Conservation (phyloP, 2,329 filamentous ascomycete genomes). For the Claviceps monticola region DNA sequence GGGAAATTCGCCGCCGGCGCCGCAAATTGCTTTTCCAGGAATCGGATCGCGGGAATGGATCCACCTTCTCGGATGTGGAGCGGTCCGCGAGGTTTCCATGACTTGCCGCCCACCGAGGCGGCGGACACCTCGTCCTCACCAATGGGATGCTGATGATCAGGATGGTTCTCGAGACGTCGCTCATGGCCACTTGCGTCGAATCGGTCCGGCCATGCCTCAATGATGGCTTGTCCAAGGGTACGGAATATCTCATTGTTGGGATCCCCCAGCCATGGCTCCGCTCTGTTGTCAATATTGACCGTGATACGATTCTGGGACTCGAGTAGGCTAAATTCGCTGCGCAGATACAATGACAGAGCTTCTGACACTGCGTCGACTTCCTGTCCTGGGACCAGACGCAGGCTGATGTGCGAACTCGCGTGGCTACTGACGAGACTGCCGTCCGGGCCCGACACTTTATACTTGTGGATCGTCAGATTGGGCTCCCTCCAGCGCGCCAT, state of each 20-base stretch:
- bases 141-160: too few relatives aligned
- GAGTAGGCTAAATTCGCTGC: constrained; percentile 57
- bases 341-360: constrained; percentile 52
- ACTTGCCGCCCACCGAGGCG: constrained; percentile 2
- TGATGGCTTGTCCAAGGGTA: constrained; percentile 72
- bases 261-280: constrained; percentile 92
- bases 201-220: constrained; percentile 64
- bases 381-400: constrained; percentile 88
- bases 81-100: constrained; percentile 41
- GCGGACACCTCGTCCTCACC: not conserved
- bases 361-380: constrained; percentile 65
- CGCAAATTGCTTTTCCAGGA: constrained; percentile 84
- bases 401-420: constrained; percentile 75
- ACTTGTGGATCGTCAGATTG: constrained; percentile 83
- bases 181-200: constrained; percentile 16
- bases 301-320: constrained; percentile 69
- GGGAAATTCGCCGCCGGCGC: constrained; percentile 87
- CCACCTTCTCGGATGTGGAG: constrained; percentile 93
- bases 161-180: too few relatives aligned
- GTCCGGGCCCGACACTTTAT: constrained; percentile 85
- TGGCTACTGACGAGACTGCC: constrained; percentile 83
- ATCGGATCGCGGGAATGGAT: constrained; percentile 86
- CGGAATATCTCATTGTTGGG: constrained; percentile 82
- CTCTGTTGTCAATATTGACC: constrained; percentile 80
- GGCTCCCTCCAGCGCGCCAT: constrained; percentile 95